These are phyloP conservation scores for Moniliophthora roreri DNA, from an alignment of 1,284 basidiomycete genomes.

Conservation along the genomic window DNA sequence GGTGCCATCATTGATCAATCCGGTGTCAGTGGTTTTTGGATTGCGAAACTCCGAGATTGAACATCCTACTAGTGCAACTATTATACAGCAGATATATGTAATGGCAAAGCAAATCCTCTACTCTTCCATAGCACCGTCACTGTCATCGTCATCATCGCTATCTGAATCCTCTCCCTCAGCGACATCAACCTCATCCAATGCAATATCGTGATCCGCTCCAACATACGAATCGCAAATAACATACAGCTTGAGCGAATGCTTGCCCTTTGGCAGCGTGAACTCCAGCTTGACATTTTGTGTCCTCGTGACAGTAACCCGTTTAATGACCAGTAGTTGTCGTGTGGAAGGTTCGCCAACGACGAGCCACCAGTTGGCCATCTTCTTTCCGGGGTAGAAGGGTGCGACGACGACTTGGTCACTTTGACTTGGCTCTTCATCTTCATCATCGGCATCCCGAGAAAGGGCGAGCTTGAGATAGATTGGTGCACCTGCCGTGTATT, in stretches of 20 bases:
- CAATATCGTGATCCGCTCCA: slow-evolving; percentile 89
- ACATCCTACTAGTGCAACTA: neutral
- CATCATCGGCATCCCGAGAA: slow-evolving; percentile 83
- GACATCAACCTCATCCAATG: slow-evolving; percentile 76
- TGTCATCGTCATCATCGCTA: slow-evolving; percentile 75
- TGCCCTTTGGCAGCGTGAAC: slow-evolving; percentile 84
- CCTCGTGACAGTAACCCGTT: slow-evolving; percentile 88
- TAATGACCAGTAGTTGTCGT: slow-evolving; percentile 87
- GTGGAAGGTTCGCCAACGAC: slow-evolving; percentile 83
- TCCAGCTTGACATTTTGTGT: slow-evolving; percentile 84
- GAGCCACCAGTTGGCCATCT: slow-evolving; percentile 97
- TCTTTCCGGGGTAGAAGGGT: slow-evolving; percentile 88
- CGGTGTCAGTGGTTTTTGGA: no score
- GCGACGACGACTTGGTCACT: slow-evolving; percentile 83
- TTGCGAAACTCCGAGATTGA: no score
- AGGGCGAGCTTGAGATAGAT: slow-evolving; percentile 83
- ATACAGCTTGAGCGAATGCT: slow-evolving; percentile 83
- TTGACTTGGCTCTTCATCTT: slow-evolving; percentile 61
- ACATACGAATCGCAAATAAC: slow-evolving; percentile 93
- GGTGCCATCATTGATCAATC: no score
- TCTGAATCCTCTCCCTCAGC: slow-evolving; percentile 88
- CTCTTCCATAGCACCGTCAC: slow-evolving; percentile 49
- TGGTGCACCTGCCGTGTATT: slow-evolving; percentile 82
- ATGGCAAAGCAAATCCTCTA: slow-evolving; percentile 14
- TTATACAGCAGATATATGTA: neutral